Evolutionary conservation across 2,329 filamentous ascomycete genomes (phyloP).

Genomic region (Cladosporium sp.): DNA sequence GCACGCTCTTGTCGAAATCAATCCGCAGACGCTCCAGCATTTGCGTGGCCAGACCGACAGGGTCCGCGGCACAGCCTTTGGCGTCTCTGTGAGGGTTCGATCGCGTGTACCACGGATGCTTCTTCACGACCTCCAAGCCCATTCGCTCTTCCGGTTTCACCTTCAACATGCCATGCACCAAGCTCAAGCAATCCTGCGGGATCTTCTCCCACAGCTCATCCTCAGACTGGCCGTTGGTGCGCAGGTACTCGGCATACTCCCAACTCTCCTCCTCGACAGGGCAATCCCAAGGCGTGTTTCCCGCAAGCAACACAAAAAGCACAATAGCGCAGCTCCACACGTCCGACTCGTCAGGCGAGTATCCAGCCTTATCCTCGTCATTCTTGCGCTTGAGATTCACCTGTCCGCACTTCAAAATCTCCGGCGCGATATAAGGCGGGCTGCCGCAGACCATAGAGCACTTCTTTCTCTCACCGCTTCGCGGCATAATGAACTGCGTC

Average conservation of each 20-base stretch:
- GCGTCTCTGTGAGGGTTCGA: slow-evolving; percentile 70
- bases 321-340: slow-evolving; percentile 98
- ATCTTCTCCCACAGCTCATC: slow-evolving; percentile 84
- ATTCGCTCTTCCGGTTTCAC: slow-evolving; percentile 72
- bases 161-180: slow-evolving; percentile 91
- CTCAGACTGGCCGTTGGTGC: slow-evolving; percentile 68
- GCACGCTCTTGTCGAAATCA: slow-evolving; percentile 70
- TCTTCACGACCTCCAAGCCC: slow-evolving; percentile 77
- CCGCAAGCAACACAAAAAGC: slow-evolving; percentile 90
- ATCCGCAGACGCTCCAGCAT: slow-evolving; percentile 92
- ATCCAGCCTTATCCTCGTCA: slow-evolving; percentile 51
- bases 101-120: slow-evolving; percentile 92
- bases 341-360: slow-evolving; percentile 77
- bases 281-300: slow-evolving; percentile 97
- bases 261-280: slow-evolving; percentile 73
- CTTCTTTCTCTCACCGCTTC: slow-evolving; percentile 71
- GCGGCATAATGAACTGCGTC: slow-evolving; percentile 78
- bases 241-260: slow-evolving; percentile 85
- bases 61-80: slow-evolving; percentile 73
- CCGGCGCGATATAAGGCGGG: slow-evolving; percentile 94
- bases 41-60: slow-evolving; percentile 80
- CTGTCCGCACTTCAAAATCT: slow-evolving; percentile 61
- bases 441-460: slow-evolving; percentile 91
- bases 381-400: slow-evolving; percentile 43
- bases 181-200: slow-evolving; percentile 68